phyloP scores from a whole-genome alignment of 768 basidiomycete genomes.

The Tricholoma hemisulphureum region DNA sequence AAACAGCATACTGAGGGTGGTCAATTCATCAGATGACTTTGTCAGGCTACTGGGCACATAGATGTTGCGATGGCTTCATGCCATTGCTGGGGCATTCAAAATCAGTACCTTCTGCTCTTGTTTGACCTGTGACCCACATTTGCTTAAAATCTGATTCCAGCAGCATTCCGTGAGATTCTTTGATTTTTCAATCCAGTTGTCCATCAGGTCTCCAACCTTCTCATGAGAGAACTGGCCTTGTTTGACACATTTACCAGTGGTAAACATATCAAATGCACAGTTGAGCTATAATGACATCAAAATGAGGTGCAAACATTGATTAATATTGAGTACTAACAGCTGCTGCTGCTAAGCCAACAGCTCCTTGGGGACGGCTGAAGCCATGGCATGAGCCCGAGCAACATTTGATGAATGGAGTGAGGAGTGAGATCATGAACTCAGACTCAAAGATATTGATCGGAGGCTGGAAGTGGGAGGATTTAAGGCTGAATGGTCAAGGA shows the following conservation, averaged over 20 bases:
- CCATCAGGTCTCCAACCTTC: background rate
- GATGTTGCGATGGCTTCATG: background rate
- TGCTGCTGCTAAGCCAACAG: background rate
- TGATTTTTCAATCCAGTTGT: background rate
- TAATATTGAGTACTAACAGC: background rate
- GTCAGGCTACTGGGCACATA: background rate
- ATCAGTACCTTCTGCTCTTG: background rate
- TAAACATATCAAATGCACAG: background rate
- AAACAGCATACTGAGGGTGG: no score
- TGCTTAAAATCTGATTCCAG: background rate
- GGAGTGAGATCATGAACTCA: background rate
- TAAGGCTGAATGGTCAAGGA: background rate
- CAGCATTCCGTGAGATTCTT: background rate
- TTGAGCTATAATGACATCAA: background rate
- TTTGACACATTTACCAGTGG: background rate
- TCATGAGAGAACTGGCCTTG: background rate
- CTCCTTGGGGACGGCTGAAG: background rate
- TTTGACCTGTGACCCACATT: background rate
- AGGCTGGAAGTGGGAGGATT: background rate
- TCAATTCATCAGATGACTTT: background rate
- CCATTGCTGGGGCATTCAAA: background rate
- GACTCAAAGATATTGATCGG: background rate
- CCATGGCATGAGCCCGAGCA: background rate
- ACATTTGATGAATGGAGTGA: background rate
- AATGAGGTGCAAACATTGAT: background rate